phyloP scores from a whole-genome alignment of 768 basidiomycete genomes.

The Lentinula lateritia region DNA sequence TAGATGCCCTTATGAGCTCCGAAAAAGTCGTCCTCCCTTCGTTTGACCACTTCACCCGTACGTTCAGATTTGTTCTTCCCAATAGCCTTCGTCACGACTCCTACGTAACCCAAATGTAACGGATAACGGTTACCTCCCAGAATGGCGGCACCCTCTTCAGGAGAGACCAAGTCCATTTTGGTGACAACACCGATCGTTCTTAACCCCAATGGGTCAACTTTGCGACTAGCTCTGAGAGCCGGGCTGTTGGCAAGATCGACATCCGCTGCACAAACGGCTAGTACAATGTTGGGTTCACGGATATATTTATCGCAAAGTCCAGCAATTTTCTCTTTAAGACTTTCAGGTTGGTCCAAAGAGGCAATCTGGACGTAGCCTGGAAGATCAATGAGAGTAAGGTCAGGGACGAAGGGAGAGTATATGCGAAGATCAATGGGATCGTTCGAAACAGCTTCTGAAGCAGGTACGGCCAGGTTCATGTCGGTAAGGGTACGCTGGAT shows the following conservation, averaged over 20 bases:
- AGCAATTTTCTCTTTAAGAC: slow-evolving; percentile 89
- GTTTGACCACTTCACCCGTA: slow-evolving; percentile 44
- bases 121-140: slow-evolving; percentile 90
- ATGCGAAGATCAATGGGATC: slow-evolving; percentile 97
- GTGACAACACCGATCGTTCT: slow-evolving; percentile 97
- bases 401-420: slow-evolving; percentile 92
- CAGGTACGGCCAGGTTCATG: slow-evolving; percentile 88
- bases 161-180: slow-evolving; percentile 95
- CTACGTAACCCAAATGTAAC: slow-evolving; percentile 95
- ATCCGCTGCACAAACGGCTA: slow-evolving; percentile 98
- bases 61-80: slow-evolving; percentile 50
- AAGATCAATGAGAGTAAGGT: slow-evolving; percentile 94
- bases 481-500: slow-evolving; percentile 93
- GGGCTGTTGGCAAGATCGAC: slow-evolving; percentile 98
- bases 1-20: slow-evolving; percentile 56
- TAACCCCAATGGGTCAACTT: slow-evolving; percentile 90
- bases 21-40: slow-evolving; percentile 67
- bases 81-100: slow-evolving; percentile 84
- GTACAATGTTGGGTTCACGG: slow-evolving; percentile 97
- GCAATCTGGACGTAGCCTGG: slow-evolving; percentile 96
- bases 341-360: slow-evolving; percentile 93
- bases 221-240: slow-evolving; percentile 86
- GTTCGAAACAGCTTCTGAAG: slow-evolving; percentile 87
- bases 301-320: slow-evolving; percentile 93
- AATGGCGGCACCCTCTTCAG: slow-evolving; percentile 77